A percentile compares a stretch with the other conserved stretches of the same genome.
Conservation (phyloP, 371 early-diverging fungal genomes). For the Nosema granulosis region DNA sequence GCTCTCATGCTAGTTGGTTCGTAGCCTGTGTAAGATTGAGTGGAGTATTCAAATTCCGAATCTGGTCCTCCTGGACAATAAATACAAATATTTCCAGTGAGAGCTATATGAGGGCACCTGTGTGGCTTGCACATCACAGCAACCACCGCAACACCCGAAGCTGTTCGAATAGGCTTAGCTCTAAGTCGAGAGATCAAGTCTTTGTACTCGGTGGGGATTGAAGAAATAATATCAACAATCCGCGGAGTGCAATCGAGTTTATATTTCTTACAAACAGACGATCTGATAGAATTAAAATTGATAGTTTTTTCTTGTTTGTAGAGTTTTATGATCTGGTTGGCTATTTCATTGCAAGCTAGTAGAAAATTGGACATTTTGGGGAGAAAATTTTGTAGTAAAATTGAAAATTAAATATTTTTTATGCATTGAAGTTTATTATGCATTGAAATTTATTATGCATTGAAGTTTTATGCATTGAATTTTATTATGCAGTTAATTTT, state of each 20-base stretch:
- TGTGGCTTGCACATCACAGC: constrained; percentile 99
- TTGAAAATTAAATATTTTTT: too few relatives aligned
- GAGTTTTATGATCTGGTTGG: constrained; percentile 47
- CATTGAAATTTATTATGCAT: too few relatives aligned
- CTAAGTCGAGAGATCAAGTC: constrained; percentile 78
- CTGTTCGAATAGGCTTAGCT: constrained; percentile 96
- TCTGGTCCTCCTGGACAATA: constrained; percentile 99
- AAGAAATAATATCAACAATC: constrained; percentile 94
- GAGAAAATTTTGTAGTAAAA: too few relatives aligned
- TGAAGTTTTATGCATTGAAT: too few relatives aligned
- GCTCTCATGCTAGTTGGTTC: constrained; percentile 99
- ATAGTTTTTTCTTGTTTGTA: constrained; percentile 60
- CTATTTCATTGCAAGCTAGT: constrained; percentile 56
- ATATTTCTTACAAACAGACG: constrained; percentile 61
- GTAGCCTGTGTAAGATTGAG: constrained; percentile 98
- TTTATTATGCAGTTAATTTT: too few relatives aligned
- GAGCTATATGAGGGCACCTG: constrained; percentile 97
- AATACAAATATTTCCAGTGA: constrained; percentile 95
- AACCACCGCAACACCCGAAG: constrained; percentile 95
- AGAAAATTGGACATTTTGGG: constrained; percentile 56
- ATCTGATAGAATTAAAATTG: constrained; percentile 53
- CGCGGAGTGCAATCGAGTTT: constrained; percentile 73
- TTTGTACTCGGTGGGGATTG: constrained; percentile 87
- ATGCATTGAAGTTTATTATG: too few relatives aligned
- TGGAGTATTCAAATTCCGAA: constrained; percentile 99